Conservation (phyloP, 768 basidiomycete species). For the Pleurotus giganteus region DNA sequence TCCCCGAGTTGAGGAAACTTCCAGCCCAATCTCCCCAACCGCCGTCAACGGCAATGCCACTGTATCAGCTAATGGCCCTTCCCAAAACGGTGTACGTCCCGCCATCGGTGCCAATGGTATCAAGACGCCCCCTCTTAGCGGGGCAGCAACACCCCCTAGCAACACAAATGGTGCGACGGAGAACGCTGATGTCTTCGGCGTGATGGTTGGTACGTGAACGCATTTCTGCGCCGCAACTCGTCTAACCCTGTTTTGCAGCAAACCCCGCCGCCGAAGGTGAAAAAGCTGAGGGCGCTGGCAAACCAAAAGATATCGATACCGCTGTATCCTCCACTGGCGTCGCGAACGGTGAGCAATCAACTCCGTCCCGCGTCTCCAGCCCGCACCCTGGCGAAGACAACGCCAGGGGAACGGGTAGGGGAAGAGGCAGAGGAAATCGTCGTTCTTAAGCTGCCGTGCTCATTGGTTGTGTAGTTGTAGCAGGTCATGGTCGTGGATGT, state of each 20-base stretch:
- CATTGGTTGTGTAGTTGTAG: not conserved
- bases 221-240: not conserved
- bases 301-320: not conserved
- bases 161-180: not conserved
- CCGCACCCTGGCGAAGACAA: not conserved
- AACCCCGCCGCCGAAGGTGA: not conserved
- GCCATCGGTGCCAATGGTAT: not conserved
- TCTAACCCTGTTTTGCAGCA: not conserved
- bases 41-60: not conserved
- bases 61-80: not conserved
- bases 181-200: not conserved
- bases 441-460: not conserved
- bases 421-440: not conserved
- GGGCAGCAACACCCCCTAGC: not conserved
- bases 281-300: not conserved
- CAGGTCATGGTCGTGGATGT: not conserved
- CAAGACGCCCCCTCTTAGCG: not conserved
- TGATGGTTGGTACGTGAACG: not conserved
- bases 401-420: not conserved
- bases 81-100: not conserved
- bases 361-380: conserved; percentile 7
- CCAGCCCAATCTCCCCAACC: not conserved
- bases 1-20: not conserved
- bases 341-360: not conserved
- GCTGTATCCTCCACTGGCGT: not conserved